Conservation (phyloP, 2,329 filamentous ascomycete species). For the Hymenoscyphus linearis region DNA sequence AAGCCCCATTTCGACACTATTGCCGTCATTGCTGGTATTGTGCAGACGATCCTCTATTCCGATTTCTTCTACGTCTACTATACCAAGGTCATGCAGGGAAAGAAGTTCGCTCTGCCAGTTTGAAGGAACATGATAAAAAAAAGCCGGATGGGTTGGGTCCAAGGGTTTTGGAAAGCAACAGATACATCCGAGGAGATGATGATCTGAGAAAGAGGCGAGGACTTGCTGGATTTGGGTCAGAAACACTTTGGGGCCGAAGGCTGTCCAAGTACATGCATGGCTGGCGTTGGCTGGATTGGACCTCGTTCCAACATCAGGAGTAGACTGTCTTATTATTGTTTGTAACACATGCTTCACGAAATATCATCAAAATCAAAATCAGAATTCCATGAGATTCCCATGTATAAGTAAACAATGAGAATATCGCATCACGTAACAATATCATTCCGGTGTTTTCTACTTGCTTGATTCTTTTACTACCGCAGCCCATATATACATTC, state of each 20-base stretch:
- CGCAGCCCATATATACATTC: slow-evolving; percentile 33
- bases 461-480: slow-evolving; percentile 22
- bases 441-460: neutral
- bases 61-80: slow-evolving; percentile 99
- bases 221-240: neutral
- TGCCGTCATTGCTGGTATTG: slow-evolving; percentile 78
- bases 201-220: neutral
- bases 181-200: neutral
- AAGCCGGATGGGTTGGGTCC: neutral
- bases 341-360: slow-evolving; percentile 2
- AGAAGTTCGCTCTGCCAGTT: slow-evolving; percentile 82
- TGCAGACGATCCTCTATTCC: slow-evolving; percentile 93
- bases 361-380: neutral
- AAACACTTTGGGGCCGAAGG: neutral
- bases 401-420: neutral
- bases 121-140: slow-evolving; percentile 37
- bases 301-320: slow-evolving; percentile 19
- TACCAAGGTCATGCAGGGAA: slow-evolving; percentile 86
- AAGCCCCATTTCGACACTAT: slow-evolving; percentile 70
- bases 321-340: slow-evolving; percentile 1
- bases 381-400: neutral
- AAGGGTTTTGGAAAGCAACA: neutral
- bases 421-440: neutral
- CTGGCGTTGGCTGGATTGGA: slow-evolving; percentile 26
- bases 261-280: slow-evolving; percentile 18